A percentile compares a stretch with the other conserved stretches of the same genome.
phyloP scores from a whole-genome alignment of 2,329 filamentous ascomycete genomes.

The Verticillium nonalfalfae region DNA sequence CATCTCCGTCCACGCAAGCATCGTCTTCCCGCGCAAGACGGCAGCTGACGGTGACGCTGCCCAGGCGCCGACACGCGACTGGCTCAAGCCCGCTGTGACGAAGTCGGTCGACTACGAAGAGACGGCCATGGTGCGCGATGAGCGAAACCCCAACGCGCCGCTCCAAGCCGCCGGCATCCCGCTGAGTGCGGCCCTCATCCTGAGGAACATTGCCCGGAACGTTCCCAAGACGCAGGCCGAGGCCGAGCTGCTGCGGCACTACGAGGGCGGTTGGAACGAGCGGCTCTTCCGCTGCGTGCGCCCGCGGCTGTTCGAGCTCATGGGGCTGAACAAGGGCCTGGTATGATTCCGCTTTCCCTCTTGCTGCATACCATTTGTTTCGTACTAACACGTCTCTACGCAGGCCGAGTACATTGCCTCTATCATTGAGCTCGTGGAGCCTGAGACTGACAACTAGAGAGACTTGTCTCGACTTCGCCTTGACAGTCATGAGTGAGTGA shows the following conservation, averaged over 20 bases:
- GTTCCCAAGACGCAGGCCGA: constrained; percentile 55
- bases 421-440: constrained; percentile 2
- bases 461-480: not conserved
- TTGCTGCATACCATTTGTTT: not conserved
- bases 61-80: constrained; percentile 13
- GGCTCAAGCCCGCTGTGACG: constrained; percentile 50
- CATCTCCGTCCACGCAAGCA: constrained; percentile 59
- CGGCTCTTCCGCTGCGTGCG: constrained; percentile 60
- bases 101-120: constrained; percentile 49
- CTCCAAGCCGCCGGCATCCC: constrained; percentile 69
- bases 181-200: constrained; percentile 69
- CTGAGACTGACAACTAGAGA: not conserved
- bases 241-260: constrained; percentile 43
- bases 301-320: constrained; percentile 59
- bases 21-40: not conserved
- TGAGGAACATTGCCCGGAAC: constrained; percentile 71
- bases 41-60: not conserved
- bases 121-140: constrained; percentile 49
- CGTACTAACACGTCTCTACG: not conserved
- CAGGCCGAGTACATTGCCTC: constrained; percentile 1
- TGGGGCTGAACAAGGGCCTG: constrained; percentile 61
- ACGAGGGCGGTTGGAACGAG: constrained; percentile 56
- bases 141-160: constrained; percentile 49
- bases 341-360: constrained; percentile 26
- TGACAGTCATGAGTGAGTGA: not conserved